These are phyloP conservation scores for Durotheca rogersii DNA, from an alignment of 495 filamentous ascomycete species.

Conservation along the genomic window DNA sequence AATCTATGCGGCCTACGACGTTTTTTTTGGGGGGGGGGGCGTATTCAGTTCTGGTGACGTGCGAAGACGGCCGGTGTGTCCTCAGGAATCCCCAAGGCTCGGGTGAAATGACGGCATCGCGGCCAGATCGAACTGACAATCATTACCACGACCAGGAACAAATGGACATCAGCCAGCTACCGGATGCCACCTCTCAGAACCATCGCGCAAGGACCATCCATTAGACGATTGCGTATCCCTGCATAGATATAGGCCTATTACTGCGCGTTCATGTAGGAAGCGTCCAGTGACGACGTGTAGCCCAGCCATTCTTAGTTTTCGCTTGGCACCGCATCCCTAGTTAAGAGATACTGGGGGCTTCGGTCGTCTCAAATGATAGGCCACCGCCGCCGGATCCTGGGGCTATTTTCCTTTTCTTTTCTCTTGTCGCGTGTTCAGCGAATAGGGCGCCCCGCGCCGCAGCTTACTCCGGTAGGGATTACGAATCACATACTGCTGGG, in stretches of 20 bases:
- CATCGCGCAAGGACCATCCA: too few species aligned
- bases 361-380: conserved; percentile 8
- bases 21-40: too few species aligned
- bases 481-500: conserved; percentile 12
- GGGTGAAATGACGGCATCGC: not conserved
- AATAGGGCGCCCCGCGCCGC: conserved; percentile 22
- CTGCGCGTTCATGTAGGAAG: conserved; percentile 11
- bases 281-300: not conserved
- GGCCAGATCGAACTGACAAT: not conserved
- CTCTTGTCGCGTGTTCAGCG: conserved; percentile 8
- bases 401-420: conserved; percentile 5
- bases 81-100: too few species aligned
- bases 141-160: conserved; percentile 1
- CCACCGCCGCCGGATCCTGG: conserved; percentile 16
- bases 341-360: not conserved
- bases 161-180: not conserved
- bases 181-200: too few species aligned
- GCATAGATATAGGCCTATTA: conserved; percentile 15
- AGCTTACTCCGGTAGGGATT: not conserved
- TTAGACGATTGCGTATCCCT: conserved; percentile 1
- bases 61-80: too few species aligned
- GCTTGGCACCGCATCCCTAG: conserved; percentile 1
- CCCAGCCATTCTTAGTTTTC: not conserved
- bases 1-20: too few species aligned
- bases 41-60: too few species aligned